Base-by-base conservation (phyloP, 441 rosid species). In the Biscutella auriculata region DNA sequence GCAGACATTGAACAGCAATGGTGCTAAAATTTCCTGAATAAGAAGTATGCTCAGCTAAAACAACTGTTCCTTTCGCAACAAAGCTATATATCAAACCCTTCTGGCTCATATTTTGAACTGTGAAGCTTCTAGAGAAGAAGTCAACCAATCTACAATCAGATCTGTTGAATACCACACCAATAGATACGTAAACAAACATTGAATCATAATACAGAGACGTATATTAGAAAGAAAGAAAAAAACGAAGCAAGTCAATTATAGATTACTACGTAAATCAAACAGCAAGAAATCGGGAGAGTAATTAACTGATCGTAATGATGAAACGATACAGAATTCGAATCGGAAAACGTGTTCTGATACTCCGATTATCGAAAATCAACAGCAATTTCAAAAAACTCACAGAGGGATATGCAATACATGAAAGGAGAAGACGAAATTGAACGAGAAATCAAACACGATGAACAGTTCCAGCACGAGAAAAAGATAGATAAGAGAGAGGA, bases 1-100 rank as follows among this genome's bases (percentile, higher is more conserved):
- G 99, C 11, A 93, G 79, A 69, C 99, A 93, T 30, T 93, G 99
- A 65, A 93, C 95, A 45, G 97, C 99, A 43, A 93, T 76, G 70
- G 99, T 89, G 77, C 99, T 87, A 52, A 93, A 93, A 75, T 93
- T 93, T 49, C 99, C 99, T 0, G 97, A 78, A 71, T 82, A 93
- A 2, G 90, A 70, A 2, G 99, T 93, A 75, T 93, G 97, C 68
- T 93, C 99, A 0, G 99, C 97, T 61, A 93, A 39, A 52, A 93
- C 97, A 30, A 93, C 87, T 7, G 82, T 89, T 52, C 99, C 99
- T 68, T 83, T 93, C 0, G 97, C 88, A 56, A 87, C 96, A 59
- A 93, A 93, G 80, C 97, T 85, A 66, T 93, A 93, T 39, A 93
- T 93, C 78, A 93, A 77, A 27, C 97, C 99, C 69, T 78, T 83